phyloP scores from a whole-genome alignment of 1,284 basidiomycete genomes.

The Trichosporon ovoides region DNA sequence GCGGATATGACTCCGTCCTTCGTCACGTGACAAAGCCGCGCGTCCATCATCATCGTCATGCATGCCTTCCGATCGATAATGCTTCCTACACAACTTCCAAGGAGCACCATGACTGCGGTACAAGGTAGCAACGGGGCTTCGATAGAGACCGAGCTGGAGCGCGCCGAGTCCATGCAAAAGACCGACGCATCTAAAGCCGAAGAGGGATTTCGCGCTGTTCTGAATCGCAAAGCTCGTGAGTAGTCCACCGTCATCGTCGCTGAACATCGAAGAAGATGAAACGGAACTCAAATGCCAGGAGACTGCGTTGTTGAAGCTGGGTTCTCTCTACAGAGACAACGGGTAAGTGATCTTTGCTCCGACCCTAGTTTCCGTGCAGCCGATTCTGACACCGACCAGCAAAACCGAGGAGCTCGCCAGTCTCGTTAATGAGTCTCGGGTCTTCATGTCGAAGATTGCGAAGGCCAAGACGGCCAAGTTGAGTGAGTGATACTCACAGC shows the following conservation, averaged over 20 bases:
- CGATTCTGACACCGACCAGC: slow-evolving; percentile 49
- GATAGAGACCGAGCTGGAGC: slow-evolving; percentile 21
- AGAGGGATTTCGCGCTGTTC: slow-evolving; percentile 34
- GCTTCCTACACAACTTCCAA: background rate
- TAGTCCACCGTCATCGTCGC: background rate
- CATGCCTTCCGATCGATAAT: background rate
- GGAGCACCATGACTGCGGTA: slow-evolving; percentile 20
- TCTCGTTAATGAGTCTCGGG: slow-evolving; percentile 76
- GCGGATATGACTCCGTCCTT: background rate
- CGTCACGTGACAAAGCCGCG: background rate
- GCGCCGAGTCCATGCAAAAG: slow-evolving; percentile 27
- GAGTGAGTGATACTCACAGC: slow-evolving; percentile 56
- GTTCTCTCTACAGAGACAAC: slow-evolving; percentile 79
- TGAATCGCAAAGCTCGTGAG: slow-evolving; percentile 38
- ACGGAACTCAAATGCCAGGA: slow-evolving; percentile 74
- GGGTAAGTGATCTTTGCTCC: slow-evolving; percentile 54
- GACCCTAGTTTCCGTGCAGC: background rate
- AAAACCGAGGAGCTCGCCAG: slow-evolving; percentile 80
- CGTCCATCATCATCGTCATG: background rate
- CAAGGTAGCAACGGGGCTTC: slow-evolving; percentile 24
- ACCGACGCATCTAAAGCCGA: slow-evolving; percentile 40
- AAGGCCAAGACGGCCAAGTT: slow-evolving; percentile 98
- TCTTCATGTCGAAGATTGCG: slow-evolving; percentile 89
- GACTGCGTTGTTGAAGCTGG: slow-evolving; percentile 76
- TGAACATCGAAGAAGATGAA: slow-evolving; percentile 50